phyloP scores from a whole-genome alignment of 441 rosid genomes.

The Mallotus japonicus region DNA sequence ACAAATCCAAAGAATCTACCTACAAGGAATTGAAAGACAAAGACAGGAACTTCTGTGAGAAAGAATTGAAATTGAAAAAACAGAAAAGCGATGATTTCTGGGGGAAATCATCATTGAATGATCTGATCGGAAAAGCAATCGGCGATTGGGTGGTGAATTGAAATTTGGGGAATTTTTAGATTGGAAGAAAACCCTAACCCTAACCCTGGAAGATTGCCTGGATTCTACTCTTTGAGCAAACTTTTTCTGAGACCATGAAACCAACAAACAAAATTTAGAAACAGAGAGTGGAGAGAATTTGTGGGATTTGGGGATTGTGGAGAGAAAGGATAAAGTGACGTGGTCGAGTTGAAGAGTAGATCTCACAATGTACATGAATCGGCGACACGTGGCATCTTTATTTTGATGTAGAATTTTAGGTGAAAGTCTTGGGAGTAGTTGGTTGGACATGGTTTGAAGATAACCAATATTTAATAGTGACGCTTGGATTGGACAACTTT shows the following conservation, averaged over 20 bases:
- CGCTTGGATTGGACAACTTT: neutral
- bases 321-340: neutral
- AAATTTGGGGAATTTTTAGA: slow-evolving; percentile 5
- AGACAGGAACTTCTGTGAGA: slow-evolving; percentile 34
- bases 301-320: neutral
- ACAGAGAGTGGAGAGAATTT: neutral
- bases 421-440: neutral
- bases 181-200: slow-evolving; percentile 10
- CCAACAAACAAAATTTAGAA: slow-evolving; percentile 17
- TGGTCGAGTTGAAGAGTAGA: neutral
- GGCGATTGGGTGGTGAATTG: neutral
- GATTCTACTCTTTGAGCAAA: slow-evolving; percentile 25
- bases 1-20: slow-evolving; percentile 25
- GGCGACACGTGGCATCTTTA: slow-evolving; percentile 15
- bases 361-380: neutral
- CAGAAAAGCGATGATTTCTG: slow-evolving; percentile 27
- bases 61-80: slow-evolving; percentile 23
- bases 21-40: slow-evolving; percentile 25
- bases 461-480: neutral
- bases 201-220: slow-evolving; percentile 30
- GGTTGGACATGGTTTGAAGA: neutral
- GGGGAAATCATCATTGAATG: slow-evolving; percentile 47
- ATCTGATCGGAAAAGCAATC: slow-evolving; percentile 32
- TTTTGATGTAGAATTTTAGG: slow-evolving; percentile 6
- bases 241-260: neutral